A percentile compares a stretch with the other conserved stretches of the same genome.
Evolutionary conservation across 768 basidiomycete genomes (phyloP).

Genomic region (Wakefieldia striispora): DNA sequence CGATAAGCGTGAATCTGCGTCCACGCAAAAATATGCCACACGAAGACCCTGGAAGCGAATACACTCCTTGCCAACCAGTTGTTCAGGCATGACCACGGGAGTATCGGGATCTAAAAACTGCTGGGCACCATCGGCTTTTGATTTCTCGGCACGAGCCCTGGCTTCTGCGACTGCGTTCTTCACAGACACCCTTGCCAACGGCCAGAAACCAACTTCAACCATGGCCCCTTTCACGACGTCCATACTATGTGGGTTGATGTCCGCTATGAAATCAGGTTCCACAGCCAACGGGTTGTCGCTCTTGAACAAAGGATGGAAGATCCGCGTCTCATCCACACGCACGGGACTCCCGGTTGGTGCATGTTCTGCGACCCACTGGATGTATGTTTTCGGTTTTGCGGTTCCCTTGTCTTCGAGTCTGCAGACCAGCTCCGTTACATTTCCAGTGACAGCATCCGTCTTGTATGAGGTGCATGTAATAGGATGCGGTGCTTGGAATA

Average conservation of each 20-base stretch:
- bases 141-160: slow-evolving; percentile 58
- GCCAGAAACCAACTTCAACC: slow-evolving; percentile 88
- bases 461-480: slow-evolving; percentile 92
- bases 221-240: slow-evolving; percentile 79
- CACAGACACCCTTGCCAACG: slow-evolving; percentile 68
- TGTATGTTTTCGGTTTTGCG: slow-evolving; percentile 88
- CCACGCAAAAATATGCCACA: slow-evolving; percentile 92
- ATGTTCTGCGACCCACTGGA: slow-evolving; percentile 96
- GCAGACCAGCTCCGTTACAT: slow-evolving; percentile 78
- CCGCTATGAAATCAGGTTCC: slow-evolving; percentile 73
- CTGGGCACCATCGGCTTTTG: slow-evolving; percentile 42
- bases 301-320: slow-evolving; percentile 94
- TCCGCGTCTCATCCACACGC: slow-evolving; percentile 80
- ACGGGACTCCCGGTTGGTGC: slow-evolving; percentile 77
- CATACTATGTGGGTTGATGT: slow-evolving; percentile 80
- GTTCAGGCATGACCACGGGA: slow-evolving; percentile 68
- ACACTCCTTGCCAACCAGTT: slow-evolving; percentile 87
- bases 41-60: slow-evolving; percentile 96
- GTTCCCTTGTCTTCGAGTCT: slow-evolving; percentile 68
- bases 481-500: slow-evolving; percentile 90
- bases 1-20: slow-evolving; percentile 75
- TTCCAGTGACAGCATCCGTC: slow-evolving; percentile 66
- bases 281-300: slow-evolving; percentile 78
- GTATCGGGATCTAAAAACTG: slow-evolving; percentile 46
- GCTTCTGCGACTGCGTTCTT: slow-evolving; percentile 65